A percentile compares a stretch with the other conserved stretches of the same genome.
Conservation (phyloP, 2,329 filamentous ascomycete species). For the Sporothrix brunneoviolacea region DNA sequence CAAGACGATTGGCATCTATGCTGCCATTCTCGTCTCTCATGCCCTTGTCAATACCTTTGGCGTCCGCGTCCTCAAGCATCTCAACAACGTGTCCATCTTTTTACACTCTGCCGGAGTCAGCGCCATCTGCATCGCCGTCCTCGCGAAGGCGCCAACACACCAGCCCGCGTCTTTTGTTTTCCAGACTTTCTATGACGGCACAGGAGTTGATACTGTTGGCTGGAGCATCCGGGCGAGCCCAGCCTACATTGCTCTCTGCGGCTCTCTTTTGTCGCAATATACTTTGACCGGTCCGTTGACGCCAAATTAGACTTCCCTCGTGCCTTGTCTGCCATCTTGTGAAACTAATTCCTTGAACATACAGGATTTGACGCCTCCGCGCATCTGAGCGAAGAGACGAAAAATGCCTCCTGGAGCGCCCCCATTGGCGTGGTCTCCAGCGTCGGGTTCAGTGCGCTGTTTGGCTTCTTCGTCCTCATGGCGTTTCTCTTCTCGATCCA, state of each 20-base stretch:
- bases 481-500: slow-evolving; percentile 53
- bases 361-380: slow-evolving; percentile 50
- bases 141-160: slow-evolving; percentile 51
- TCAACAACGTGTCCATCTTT: slow-evolving; percentile 51
- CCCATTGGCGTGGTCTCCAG: slow-evolving; percentile 52
- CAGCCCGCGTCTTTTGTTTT: slow-evolving; percentile 52
- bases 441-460: slow-evolving; percentile 48
- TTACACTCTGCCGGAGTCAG: slow-evolving; percentile 48
- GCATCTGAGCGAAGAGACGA: slow-evolving; percentile 52
- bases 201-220: slow-evolving; percentile 38
- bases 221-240: slow-evolving; percentile 47
- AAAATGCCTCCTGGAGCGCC: slow-evolving; percentile 48
- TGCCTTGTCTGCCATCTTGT: too few species aligned
- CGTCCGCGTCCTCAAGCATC: slow-evolving; percentile 45
- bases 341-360: too few species aligned
- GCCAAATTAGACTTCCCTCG: too few species aligned
- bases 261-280: slow-evolving; percentile 48
- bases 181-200: slow-evolving; percentile 46
- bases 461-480: slow-evolving; percentile 54
- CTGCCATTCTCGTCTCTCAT: slow-evolving; percentile 48
- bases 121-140: slow-evolving; percentile 46
- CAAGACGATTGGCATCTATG: slow-evolving; percentile 53
- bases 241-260: slow-evolving; percentile 48
- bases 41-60: slow-evolving; percentile 52
- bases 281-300: too few species aligned